Evolutionary conservation across 2,329 filamentous ascomycete species (phyloP).

Genomic region (Cladosporium sp.): DNA sequence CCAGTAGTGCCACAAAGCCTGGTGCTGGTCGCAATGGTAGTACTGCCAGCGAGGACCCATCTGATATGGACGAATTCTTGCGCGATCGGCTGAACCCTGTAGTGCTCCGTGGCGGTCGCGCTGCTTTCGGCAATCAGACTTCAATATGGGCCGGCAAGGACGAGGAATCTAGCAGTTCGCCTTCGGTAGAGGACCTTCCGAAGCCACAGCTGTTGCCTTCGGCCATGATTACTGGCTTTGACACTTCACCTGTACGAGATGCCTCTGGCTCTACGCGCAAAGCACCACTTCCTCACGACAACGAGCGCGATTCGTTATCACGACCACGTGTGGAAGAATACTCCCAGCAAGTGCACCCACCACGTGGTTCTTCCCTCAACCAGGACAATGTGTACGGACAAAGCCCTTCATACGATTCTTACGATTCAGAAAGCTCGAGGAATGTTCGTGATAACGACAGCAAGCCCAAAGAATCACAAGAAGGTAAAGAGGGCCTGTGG

Average conservation of each 20-base stretch:
- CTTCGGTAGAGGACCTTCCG: constrained; percentile 25
- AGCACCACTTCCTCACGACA: constrained; percentile 14
- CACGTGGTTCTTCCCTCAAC: not conserved
- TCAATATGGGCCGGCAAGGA: not conserved
- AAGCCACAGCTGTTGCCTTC: constrained; percentile 33
- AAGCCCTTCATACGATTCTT: not conserved
- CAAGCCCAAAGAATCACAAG: constrained; percentile 19
- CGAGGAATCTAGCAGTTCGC: constrained; percentile 20
- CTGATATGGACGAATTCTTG: constrained; percentile 49
- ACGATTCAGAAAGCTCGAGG: not conserved
- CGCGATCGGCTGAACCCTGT: constrained; percentile 47
- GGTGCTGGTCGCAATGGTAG: constrained; percentile 46
- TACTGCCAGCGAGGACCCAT: constrained; percentile 42
- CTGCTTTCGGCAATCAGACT: constrained; percentile 32
- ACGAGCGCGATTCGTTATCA: constrained; percentile 13
- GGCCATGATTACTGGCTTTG: constrained; percentile 24
- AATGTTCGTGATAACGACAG: not conserved
- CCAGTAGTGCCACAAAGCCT: constrained; percentile 38
- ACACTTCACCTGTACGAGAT: constrained; percentile 1
- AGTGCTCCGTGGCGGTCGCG: constrained; percentile 47
- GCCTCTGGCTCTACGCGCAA: not conserved
- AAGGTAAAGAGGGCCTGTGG: constrained; percentile 42
- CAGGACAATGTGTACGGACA: not conserved
- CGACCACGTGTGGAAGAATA: not conserved
- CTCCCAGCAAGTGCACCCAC: not conserved